Percentiles rank a stretch among this genome's conserved stretches.
Conservation (phyloP, 805 yeast species). For the Candida caryicola region DNA sequence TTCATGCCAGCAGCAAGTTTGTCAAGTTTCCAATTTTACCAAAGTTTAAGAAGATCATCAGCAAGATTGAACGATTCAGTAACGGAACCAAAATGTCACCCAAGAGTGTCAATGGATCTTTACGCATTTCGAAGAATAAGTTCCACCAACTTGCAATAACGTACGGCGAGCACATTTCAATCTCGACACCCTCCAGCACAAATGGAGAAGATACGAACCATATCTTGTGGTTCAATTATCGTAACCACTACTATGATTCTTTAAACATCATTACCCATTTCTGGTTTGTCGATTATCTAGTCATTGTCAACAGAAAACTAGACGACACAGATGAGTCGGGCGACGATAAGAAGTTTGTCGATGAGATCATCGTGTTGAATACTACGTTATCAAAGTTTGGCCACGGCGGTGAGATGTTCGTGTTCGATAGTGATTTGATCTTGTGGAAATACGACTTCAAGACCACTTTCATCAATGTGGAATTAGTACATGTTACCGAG, state of each 20-base stretch:
- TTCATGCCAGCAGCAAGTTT: conserved; percentile 17
- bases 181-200: conserved; percentile 22
- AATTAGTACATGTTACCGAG: conserved; percentile 10
- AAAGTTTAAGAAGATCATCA: conserved; percentile 24
- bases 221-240: conserved; percentile 39
- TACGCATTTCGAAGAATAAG: conserved; percentile 21
- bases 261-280: conserved; percentile 35
- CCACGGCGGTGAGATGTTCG: conserved; percentile 24
- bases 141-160: conserved; percentile 28
- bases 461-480: conserved; percentile 19
- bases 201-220: conserved; percentile 26
- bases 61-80: conserved; percentile 19
- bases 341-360: conserved; percentile 19
- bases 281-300: conserved; percentile 34
- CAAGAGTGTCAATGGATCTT: conserved; percentile 19
- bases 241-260: conserved; percentile 29
- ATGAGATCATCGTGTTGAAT: conserved; percentile 37
- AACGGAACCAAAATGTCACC: conserved; percentile 14
- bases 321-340: conserved; percentile 13
- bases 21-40: conserved; percentile 32
- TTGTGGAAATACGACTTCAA: conserved; percentile 39
- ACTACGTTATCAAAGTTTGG: conserved; percentile 32
- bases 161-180: conserved; percentile 24
- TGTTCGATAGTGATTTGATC: conserved; percentile 38
- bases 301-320: conserved; percentile 29